Conservation (phyloP, 345 rosid genomes). For the Clarkia xantiana region DNA sequence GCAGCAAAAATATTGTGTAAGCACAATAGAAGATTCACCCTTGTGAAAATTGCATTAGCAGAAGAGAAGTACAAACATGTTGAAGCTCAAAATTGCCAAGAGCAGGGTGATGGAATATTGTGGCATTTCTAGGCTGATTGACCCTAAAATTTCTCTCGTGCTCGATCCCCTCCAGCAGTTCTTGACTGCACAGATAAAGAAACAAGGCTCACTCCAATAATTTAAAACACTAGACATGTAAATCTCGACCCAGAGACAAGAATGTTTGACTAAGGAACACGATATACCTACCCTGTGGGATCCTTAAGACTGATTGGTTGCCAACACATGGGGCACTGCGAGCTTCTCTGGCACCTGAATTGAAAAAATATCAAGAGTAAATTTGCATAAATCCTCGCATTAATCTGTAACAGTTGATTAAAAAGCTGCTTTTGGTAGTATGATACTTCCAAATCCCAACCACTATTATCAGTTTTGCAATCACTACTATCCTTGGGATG, state of each 20-base stretch:
- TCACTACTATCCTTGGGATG: too few species aligned
- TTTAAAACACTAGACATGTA: too few species aligned
- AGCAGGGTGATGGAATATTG: conserved; percentile 89
- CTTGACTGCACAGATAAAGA: conserved; percentile 46
- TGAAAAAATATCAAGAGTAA: not conserved
- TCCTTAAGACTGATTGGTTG: conserved; percentile 87
- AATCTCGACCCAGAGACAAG: not conserved
- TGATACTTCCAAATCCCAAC: not conserved
- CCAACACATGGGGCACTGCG: conserved; percentile 99
- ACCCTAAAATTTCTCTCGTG: conserved; percentile 71
- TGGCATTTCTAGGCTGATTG: conserved; percentile 61
- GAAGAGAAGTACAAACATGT: conserved; percentile 41
- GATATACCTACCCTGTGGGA: conserved; percentile 46
- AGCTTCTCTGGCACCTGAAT: conserved; percentile 94
- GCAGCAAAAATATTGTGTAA: conserved; percentile 1
- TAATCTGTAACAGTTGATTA: too few species aligned
- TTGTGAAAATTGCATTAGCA: conserved; percentile 2
- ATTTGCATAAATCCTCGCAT: not conserved
- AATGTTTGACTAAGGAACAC: not conserved
- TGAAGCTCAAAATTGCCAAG: conserved; percentile 91
- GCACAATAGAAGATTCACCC: not conserved
- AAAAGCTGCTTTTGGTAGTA: conserved; percentile 1
- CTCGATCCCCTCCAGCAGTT: conserved; percentile 76
- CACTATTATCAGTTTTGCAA: too few species aligned
- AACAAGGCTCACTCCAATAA: not conserved